Evolutionary conservation across 352 stramenopile species (phyloP), one percentile per base, ranked within the genome.

Genomic region (Chrysophaeum taylorii): DNA sequence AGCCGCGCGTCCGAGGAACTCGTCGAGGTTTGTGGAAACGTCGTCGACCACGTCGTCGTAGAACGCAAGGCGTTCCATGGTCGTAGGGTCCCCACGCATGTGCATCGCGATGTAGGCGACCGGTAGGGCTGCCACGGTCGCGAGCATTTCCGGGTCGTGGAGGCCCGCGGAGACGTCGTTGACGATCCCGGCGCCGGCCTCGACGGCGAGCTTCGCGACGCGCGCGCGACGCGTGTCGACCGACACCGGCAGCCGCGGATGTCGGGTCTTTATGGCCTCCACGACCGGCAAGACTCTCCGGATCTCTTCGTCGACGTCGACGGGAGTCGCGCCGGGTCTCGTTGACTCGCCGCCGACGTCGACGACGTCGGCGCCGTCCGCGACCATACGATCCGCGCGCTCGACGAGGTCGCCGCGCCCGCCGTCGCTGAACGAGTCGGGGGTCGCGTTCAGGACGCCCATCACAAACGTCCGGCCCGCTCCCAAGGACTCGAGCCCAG

Each of bases 301-400:
- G 0, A 97, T 77, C 74, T 99, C 93, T 64, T 96, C 84, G 16
- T 96, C 84, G 12, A 91, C 68, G 0, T 77, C 78, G 43, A 98
- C 84, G 18, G 86, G 70, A 14, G 83, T 76, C 0, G 94, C 94
- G n/a, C 91, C 91, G n/a, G 95, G 95, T n/a, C 93, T 85, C 67
- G 91, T 98, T 0, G 92, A 98, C 81, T 99, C 94, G n/a, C 94
- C 95, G 43, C 95, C 95, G 76, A 99, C 92, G 78, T 99, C 95
- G 42, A 99, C 84, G 61, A 98, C 94, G 54, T 89, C 82, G 4
- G 94, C 93, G 7, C 94, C 94, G 54, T 92, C 73, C 9, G 76
- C 70, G 48, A 87, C 84, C 87, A 98, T 93, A 64, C 91, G 75
- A 15, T 94, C 70, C 0, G 92, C 92, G 27, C 87, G 86, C 29